Evolutionary conservation across 2,329 filamentous ascomycete genomes (phyloP), one percentile per base, ranked within the genome.

Genomic region (Scortechinia acanthostroma): DNA sequence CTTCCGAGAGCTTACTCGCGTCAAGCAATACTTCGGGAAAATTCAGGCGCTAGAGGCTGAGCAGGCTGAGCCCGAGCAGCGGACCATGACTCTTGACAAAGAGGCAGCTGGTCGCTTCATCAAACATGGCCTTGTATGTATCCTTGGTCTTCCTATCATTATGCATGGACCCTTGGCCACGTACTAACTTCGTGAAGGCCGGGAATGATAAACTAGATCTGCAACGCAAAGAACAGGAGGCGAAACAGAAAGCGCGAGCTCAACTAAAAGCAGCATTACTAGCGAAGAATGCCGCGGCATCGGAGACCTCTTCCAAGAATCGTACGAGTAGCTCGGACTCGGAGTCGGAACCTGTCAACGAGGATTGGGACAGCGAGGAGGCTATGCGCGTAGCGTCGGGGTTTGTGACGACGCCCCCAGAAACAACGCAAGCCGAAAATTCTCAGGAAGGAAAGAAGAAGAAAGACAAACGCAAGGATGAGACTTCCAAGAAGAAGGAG

Each of bases 81-180:
- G 47, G 13, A 51, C 40, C 21, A 42, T 51, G 4, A 44, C 43
- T 3, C 46, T 57, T 13, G 52, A 57, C 23, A 54, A 54, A 43
- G 49, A 48, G 13, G 55, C 53, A 17, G 55, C 50, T 2, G 45
- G 45, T 13, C 46, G 55, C 42, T 56, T 86, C 48, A 78, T 86
- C 52, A 79, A 76, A 51, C 71, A 77, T 53, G 80, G 74, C 4
- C 60, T 85, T 49, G 70, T 74, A 58, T 50, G 62, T 53, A 46
- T 37, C 20, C 35, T 28, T 40, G 20, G 19, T 14, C 23, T 44
- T 16, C 6, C 21, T 28, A 30, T 3, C 21, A 25, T 13, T 17
- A n/a, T 3, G 3, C n/a, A 14, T 42, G 4, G 16, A 14, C 19
- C 15, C 4, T 20, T 15, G n/a, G n/a, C n/a, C n/a, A n/a, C n/a